Evolutionary conservation across 148 eudicot genomes (phyloP), one percentile per base, ranked within the genome.

Genomic region (Pharnaceum exiguum): DNA sequence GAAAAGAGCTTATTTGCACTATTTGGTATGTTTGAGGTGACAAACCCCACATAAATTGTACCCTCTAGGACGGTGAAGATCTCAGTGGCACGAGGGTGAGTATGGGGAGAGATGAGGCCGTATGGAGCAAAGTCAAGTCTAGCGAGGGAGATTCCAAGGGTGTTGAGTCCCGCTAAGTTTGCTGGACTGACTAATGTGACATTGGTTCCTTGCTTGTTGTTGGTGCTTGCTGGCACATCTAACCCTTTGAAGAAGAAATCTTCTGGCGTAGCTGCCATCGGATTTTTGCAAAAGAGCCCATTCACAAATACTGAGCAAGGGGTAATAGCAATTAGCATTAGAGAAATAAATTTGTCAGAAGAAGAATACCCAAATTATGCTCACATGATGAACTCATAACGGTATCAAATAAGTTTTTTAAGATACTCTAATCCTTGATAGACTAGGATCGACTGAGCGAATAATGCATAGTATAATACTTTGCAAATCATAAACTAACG

Each of bases 141-240:
- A 2, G 60, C 74, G 3, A 59, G 24, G 29, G 74, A 70, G 47
- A 70, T 63, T 27, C 74, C 60, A 28, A 70, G 68, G 23, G 74
- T 70, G 59, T 70, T 70, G 18, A 70, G 64, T 35, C 74, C 68
- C 0, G 69, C 52, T 4, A 70, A 26, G 6, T 63, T 33, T 5
- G n/a, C 21, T 16, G 65, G 68, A 15, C 63, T 63, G 9, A 59
- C 63, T 23, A 47, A 51, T 16, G 52, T 70, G 7, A 70, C 63
- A 51, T 40, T 48, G 46, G 63, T 19, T 2, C 74, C 68, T 3
- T 62, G 5, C 7, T 21, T 44, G 15, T 56, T 62, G 26, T 38
- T 29, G 40, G 68, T 49, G 63, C 38, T 51, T 40, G 68, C 46
- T n/a, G 62, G 37, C 11, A 23, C 40, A 29, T 62, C 27, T 27